Evolutionary conservation across 1,284 basidiomycete genomes (phyloP).

Genomic region (Trametes versicolor): DNA sequence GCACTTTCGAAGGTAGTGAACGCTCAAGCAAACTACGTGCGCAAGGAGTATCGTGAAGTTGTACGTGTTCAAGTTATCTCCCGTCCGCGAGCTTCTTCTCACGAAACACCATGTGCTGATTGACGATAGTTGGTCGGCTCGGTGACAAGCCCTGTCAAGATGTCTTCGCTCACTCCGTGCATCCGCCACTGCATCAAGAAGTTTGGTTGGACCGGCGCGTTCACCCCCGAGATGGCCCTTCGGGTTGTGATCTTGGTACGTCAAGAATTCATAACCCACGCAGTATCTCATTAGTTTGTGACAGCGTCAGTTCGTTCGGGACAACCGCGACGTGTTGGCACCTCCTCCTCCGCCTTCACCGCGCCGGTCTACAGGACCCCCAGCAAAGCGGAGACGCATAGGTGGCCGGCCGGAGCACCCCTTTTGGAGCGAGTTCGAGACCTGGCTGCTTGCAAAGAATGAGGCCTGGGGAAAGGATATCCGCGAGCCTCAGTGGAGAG

Average conservation of each 20-base stretch:
- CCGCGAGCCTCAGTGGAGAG: background rate
- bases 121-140: background rate
- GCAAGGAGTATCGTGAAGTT: background rate
- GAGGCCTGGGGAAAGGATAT: no score
- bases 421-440: no score
- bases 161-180: background rate
- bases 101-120: background rate
- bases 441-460: no score
- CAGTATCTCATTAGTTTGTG: background rate
- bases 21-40: background rate
- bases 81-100: background rate
- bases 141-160: background rate
- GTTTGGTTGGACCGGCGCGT: background rate
- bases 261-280: background rate
- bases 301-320: background rate
- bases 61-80: background rate
- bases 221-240: background rate
- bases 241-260: background rate
- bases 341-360: background rate
- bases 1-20: background rate
- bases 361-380: no score
- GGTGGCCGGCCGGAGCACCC: no score
- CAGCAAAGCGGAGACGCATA: no score
- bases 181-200: background rate
- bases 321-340: background rate